Evolutionary conservation across 1,284 basidiomycete species (phyloP), one percentile per base, ranked within the genome.

Genomic region (Pholiota adiposa): DNA sequence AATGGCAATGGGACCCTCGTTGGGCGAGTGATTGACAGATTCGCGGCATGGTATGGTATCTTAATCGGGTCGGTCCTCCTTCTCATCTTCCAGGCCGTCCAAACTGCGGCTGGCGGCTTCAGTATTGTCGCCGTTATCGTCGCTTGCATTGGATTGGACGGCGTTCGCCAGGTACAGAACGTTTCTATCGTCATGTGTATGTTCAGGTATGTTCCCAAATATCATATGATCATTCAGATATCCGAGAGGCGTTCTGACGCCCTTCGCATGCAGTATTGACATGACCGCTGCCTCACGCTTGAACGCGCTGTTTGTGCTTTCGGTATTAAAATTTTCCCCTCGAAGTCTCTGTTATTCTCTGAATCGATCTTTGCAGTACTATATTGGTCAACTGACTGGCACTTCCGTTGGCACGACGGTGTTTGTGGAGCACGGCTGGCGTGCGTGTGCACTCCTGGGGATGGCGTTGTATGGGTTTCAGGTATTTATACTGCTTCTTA

Each of bases 11-110:
- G 82, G 83, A 0, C 87, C 86, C 67, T 86, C n/a, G 77, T 79
- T 25, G 87, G 88, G 0, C 75, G 77, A 16, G 57, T 84, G 2
- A 77, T 89, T 27, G 85, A 89, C 67, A 69, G 67, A 2, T 76
- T 88, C n/a, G 74, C 82, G 0, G 82, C 84, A 0, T 89, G 86
- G 85, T 77, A 82, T 40, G 82, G 82, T 7, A 79, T 83, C 12
- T 66, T 87, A 27, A 63, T 82, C 9, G 78, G 80, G 0, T 77
- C 81, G 2, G 29, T 75, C 4, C 48, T 68, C 25, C 72, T 79
- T 9, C 38, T 79, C 11, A 58, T 76, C 29, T 81, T 79, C 63
- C 70, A 80, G 64, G 71, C 78, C 11, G 77, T 87, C 0, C 79
- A 85, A 54, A 76, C 77, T 0, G 83, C 72, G 0, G 86, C 78